Percentiles rank a stretch among this genome's conserved stretches.
phyloP scores from a whole-genome alignment of 768 basidiomycete species.

The Hortiboletus flavorubellus region DNA sequence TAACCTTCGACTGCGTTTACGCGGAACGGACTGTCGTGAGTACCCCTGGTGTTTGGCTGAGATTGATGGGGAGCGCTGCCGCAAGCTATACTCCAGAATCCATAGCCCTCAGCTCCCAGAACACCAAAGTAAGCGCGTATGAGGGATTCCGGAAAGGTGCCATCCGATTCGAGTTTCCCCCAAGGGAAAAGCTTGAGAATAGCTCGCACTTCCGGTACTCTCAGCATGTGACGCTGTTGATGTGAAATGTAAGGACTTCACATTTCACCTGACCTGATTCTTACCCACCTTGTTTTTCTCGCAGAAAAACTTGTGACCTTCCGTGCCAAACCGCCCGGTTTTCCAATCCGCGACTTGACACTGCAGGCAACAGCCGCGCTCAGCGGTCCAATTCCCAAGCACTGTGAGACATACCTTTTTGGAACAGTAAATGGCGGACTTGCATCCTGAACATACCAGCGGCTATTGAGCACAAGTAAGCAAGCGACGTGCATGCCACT shows the following conservation, averaged over 20 bases:
- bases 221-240: slow-evolving; percentile 37
- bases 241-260: neutral
- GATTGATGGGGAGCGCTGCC: slow-evolving; percentile 32
- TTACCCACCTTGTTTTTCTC: slow-evolving; percentile 32
- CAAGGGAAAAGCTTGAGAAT: slow-evolving; percentile 40
- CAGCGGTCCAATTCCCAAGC: neutral
- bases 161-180: slow-evolving; percentile 42
- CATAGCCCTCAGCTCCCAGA: slow-evolving; percentile 37
- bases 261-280: neutral
- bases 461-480: slow-evolving; percentile 16
- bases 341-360: slow-evolving; percentile 39
- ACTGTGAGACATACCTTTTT: slow-evolving; percentile 18
- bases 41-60: slow-evolving; percentile 16
- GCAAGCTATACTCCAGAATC: slow-evolving; percentile 41
- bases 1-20: slow-evolving; percentile 21
- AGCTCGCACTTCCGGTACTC: slow-evolving; percentile 31
- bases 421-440: slow-evolving; percentile 29
- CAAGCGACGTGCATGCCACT: neutral
- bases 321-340: slow-evolving; percentile 22
- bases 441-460: slow-evolving; percentile 29
- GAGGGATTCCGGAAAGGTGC: slow-evolving; percentile 35
- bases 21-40: neutral
- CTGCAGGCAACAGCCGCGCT: slow-evolving; percentile 12
- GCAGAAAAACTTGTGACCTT: slow-evolving; percentile 34
- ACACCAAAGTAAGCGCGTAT: slow-evolving; percentile 37